phyloP scores from a whole-genome alignment of 169 alveolate species.

The Babesia bigemina region DNA sequence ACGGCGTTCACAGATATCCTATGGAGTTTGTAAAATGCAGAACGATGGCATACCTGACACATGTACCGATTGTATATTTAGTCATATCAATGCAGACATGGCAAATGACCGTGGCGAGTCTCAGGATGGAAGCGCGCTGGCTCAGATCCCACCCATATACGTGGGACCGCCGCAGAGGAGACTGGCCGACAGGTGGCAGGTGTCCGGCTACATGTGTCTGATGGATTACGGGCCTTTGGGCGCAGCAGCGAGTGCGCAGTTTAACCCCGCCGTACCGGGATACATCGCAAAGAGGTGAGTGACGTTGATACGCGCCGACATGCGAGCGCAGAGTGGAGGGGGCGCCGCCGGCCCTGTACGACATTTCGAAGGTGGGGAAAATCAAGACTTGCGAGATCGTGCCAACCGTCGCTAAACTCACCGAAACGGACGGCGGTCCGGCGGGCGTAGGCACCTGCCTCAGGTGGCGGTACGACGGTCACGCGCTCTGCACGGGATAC shows the following conservation, averaged over 20 bases:
- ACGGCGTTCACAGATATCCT: not conserved
- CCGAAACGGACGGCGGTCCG: slow-evolving; percentile 10
- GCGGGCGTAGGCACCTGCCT: slow-evolving; percentile 34
- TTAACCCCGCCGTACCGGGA: slow-evolving; percentile 50
- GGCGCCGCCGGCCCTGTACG: slow-evolving; percentile 51
- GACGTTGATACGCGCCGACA: not conserved
- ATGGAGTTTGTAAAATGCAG: too few species aligned
- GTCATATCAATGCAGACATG: not conserved
- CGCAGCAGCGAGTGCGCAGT: slow-evolving; percentile 25
- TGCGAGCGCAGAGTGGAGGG: slow-evolving; percentile 28
- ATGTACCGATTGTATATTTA: not conserved
- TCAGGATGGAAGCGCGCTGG: slow-evolving; percentile 26
- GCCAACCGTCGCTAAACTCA: slow-evolving; percentile 41
- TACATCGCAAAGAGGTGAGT: slow-evolving; percentile 53
- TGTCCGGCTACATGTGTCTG: slow-evolving; percentile 40
- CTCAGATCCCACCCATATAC: slow-evolving; percentile 27
- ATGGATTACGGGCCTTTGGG: slow-evolving; percentile 34
- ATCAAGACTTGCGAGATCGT: slow-evolving; percentile 44
- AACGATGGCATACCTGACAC: too few species aligned
- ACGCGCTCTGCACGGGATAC: slow-evolving; percentile 41
- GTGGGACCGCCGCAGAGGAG: slow-evolving; percentile 70
- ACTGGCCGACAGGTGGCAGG: slow-evolving; percentile 62
- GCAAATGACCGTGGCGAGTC: not conserved
- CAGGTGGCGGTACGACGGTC: slow-evolving; percentile 58
- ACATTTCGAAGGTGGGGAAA: not conserved